Evolutionary conservation across 2,329 filamentous ascomycete genomes (phyloP).

Genomic region (Pestalotiopsis fici): DNA sequence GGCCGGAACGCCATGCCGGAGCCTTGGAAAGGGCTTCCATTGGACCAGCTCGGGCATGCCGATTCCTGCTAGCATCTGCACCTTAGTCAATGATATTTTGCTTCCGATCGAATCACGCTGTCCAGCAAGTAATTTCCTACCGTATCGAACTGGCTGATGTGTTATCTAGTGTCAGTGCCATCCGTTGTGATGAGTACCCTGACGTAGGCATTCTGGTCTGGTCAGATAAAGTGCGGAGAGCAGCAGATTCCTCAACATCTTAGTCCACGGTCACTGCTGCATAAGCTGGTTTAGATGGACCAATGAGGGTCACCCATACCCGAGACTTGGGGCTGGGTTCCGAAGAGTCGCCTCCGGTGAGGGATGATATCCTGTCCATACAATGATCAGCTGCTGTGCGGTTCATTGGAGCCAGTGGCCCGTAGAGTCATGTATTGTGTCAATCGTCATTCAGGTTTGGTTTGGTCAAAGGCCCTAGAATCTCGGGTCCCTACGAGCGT

Average conservation of each 20-base stretch:
- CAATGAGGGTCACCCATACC: conserved; percentile 25
- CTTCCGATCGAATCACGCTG: background rate
- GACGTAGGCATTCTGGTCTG: background rate
- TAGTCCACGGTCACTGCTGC: conserved; percentile 12
- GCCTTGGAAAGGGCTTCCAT: background rate
- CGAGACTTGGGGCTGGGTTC: conserved; percentile 22
- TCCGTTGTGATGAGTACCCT: background rate
- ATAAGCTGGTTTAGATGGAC: conserved; percentile 9
- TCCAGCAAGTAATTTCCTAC: background rate
- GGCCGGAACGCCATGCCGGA: background rate
- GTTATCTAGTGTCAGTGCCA: background rate
- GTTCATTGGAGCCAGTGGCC: background rate
- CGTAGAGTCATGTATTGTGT: conserved; percentile 12
- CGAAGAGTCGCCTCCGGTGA: conserved; percentile 14
- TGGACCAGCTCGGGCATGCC: background rate
- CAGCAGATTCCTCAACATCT: background rate
- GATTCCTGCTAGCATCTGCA: background rate
- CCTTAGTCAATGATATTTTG: background rate
- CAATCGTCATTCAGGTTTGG: conserved; percentile 31
- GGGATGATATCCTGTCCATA: background rate
- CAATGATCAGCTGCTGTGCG: background rate
- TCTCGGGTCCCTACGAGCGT: conserved; percentile 9
- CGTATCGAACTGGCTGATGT: background rate
- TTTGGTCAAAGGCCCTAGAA: conserved; percentile 22
- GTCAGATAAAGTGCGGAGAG: background rate